Evolutionary conservation across 192 early-diverging fungal species (phyloP).

Genomic region (Linnemannia hyalina): DNA sequence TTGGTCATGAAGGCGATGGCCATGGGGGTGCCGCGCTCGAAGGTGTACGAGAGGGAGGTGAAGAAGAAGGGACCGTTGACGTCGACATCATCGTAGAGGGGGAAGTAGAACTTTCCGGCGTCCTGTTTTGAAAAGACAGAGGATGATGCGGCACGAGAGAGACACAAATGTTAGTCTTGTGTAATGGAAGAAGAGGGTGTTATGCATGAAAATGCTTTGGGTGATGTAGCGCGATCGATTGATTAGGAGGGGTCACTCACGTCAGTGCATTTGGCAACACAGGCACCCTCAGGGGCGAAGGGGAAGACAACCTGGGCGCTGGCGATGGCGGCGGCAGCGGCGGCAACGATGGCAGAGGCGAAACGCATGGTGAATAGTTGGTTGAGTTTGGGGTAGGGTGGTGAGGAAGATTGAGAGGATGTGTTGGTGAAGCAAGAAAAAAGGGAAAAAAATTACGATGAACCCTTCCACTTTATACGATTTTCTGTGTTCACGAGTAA

Average conservation of each 20-base stretch:
- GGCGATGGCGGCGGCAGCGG: conserved; percentile 26
- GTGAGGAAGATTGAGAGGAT: not conserved
- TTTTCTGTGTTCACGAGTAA: not conserved
- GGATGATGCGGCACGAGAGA: not conserved
- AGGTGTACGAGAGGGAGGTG: conserved; percentile 26
- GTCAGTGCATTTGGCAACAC: conserved; percentile 30
- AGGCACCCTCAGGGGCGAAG: conserved; percentile 38
- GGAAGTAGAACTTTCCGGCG: conserved; percentile 28
- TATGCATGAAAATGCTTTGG: too few species aligned
- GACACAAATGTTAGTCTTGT: not conserved
- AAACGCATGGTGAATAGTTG: conserved; percentile 31
- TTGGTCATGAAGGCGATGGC: conserved; percentile 27
- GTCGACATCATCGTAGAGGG: conserved; percentile 29
- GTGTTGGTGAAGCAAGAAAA: not conserved
- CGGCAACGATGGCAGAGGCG: conserved; percentile 19
- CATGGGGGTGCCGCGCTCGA: conserved; percentile 19
- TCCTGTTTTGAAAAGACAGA: conserved; percentile 1
- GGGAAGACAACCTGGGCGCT: conserved; percentile 37
- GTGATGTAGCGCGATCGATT: not conserved
- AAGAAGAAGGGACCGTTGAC: conserved; percentile 37
- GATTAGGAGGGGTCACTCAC: conserved; percentile 11
- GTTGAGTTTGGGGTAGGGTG: not conserved
- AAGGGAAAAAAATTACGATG: not conserved
- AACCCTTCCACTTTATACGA: not conserved
- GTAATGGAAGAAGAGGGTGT: too few species aligned